Evolutionary conservation across 345 rosid genomes (phyloP).

Genomic region (Melaleuca quinquenervia): DNA sequence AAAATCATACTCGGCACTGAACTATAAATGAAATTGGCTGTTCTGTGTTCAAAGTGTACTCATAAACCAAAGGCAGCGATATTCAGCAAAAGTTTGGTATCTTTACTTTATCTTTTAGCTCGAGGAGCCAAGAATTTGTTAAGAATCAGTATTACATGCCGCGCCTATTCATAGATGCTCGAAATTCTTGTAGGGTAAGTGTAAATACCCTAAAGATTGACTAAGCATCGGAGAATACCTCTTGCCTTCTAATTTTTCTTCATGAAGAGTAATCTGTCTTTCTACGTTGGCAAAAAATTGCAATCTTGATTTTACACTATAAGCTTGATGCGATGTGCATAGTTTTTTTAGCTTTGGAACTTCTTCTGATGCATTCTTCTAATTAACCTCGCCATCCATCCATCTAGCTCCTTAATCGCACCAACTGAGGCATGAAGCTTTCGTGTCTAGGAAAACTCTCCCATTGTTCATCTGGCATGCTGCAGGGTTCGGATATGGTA

Average conservation of each 20-base stretch:
- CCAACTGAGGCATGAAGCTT: neutral
- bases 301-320: neutral
- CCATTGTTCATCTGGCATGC: neutral
- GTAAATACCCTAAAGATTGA: neutral
- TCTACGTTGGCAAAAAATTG: neutral
- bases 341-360: neutral
- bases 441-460: neutral
- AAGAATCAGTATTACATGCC: neutral
- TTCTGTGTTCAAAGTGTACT: neutral
- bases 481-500: conserved; percentile 44
- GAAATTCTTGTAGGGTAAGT: neutral
- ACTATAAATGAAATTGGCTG: neutral
- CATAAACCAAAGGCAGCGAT: neutral
- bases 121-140: neutral
- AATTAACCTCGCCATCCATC: neutral
- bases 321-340: neutral
- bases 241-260: neutral
- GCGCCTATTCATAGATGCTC: neutral
- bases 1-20: neutral
- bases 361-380: neutral
- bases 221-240: neutral
- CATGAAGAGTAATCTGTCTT: neutral
- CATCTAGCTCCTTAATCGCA: neutral
- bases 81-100: neutral
- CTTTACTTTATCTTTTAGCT: neutral